Evolutionary conservation across 495 filamentous ascomycete species (phyloP).

Genomic region (Apiosordaria backusii): DNA sequence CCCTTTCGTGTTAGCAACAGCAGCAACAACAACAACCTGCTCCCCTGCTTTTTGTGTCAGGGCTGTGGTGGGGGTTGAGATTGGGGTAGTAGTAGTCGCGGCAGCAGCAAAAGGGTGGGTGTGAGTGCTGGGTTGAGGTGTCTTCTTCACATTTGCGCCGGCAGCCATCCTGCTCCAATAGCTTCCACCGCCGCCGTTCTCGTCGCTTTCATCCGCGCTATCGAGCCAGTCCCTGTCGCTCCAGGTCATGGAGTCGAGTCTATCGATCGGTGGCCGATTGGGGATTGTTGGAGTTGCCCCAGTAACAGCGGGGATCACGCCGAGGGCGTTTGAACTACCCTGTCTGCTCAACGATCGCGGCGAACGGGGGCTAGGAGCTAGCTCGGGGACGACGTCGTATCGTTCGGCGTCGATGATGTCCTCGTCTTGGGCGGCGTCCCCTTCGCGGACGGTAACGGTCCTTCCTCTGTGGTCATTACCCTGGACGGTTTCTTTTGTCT

Average conservation of each 20-base stretch:
- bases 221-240: constrained; percentile 53
- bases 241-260: constrained; percentile 46
- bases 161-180: constrained; percentile 14
- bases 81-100: neutral
- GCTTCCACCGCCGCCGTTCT: constrained; percentile 23
- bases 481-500: constrained; percentile 28
- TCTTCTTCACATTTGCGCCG: neutral
- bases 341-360: neutral
- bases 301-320: constrained; percentile 8
- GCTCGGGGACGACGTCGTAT: constrained; percentile 11
- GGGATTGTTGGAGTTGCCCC: constrained; percentile 15
- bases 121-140: neutral
- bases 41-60: too few relatives aligned
- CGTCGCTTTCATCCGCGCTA: constrained; percentile 49
- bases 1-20: constrained; percentile 17
- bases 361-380: constrained; percentile 2
- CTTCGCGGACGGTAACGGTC: constrained; percentile 15
- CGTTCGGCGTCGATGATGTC: constrained; percentile 15
- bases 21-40: neutral
- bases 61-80: too few relatives aligned
- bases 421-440: constrained; percentile 21
- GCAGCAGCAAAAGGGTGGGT: neutral
- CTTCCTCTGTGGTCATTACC: neutral
- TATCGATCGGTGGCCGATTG: constrained; percentile 30
- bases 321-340: constrained; percentile 7